Percentiles rank a stretch among this genome's conserved stretches.
These are phyloP conservation scores for Blastobotrys peoriensis DNA, from an alignment of 805 yeast species.

Conservation along the genomic window DNA sequence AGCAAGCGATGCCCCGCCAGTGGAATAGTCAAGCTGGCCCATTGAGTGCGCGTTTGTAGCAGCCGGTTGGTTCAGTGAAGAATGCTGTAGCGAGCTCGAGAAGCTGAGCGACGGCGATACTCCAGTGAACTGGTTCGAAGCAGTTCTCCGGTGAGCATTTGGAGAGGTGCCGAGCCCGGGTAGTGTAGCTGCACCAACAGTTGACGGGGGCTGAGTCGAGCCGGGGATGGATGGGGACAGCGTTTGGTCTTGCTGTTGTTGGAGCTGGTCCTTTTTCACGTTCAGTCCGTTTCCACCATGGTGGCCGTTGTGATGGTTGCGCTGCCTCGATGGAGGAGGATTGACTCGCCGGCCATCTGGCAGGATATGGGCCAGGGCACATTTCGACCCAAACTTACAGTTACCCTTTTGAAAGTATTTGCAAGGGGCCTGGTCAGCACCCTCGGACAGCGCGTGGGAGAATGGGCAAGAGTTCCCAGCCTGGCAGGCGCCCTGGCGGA, in stretches of 20 bases:
- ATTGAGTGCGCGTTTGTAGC: neutral
- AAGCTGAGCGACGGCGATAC: neutral
- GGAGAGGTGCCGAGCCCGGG: too few species aligned
- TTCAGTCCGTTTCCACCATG: slow-evolving; percentile 5
- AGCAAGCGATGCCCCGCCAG: too few species aligned
- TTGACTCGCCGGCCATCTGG: slow-evolving; percentile 87
- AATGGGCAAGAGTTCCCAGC: slow-evolving; percentile 93
- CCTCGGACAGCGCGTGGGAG: slow-evolving; percentile 63
- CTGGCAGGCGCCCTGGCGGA: slow-evolving; percentile 86
- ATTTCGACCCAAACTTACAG: slow-evolving; percentile 89
- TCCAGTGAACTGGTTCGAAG: neutral
- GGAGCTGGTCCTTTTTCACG: too few species aligned
- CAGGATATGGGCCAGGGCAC: slow-evolving; percentile 86
- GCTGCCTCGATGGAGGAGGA: slow-evolving; percentile 13
- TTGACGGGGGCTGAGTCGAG: too few species aligned
- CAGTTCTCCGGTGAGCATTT: neutral
- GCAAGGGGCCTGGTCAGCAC: slow-evolving; percentile 58
- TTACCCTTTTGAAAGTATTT: slow-evolving; percentile 95
- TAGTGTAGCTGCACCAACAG: too few species aligned
- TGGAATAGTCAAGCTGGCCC: too few species aligned
- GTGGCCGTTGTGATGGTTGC: slow-evolving; percentile 6
- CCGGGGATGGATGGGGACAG: too few species aligned
- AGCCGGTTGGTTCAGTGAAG: neutral
- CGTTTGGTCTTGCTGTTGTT: too few species aligned
- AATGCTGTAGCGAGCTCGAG: neutral